phyloP scores from a whole-genome alignment of 331 rosid species.

The Quercus phellos region DNA sequence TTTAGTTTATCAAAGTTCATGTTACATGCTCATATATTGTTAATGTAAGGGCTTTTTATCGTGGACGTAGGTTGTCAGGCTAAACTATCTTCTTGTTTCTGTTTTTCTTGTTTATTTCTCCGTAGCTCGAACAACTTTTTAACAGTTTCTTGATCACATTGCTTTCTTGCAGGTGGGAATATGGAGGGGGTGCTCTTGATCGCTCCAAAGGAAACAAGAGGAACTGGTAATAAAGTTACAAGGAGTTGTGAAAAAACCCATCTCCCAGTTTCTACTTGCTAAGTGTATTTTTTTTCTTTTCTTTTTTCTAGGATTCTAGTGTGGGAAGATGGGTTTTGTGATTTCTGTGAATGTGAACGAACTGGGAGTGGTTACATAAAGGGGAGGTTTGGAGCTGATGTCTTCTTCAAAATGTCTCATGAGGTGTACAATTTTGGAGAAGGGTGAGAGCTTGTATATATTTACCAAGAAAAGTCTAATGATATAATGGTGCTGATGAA shows the following conservation, averaged over 20 bases:
- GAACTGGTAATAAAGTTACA: conserved; percentile 53
- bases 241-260: conserved; percentile 9
- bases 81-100: no score
- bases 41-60: neutral
- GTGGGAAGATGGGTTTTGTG: conserved; percentile 97
- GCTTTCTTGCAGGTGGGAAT: conserved; percentile 70
- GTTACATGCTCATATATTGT: neutral
- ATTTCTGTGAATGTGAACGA: conserved; percentile 67
- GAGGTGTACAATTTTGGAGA: conserved; percentile 92
- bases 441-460: conserved; percentile 53
- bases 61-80: no score
- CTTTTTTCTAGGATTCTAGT: conserved; percentile 70
- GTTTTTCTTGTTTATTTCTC: no score
- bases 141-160: neutral
- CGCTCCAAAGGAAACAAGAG: conserved; percentile 82
- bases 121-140: no score
- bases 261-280: neutral
- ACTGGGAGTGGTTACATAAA: conserved; percentile 43
- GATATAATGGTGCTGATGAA: neutral
- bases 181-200: conserved; percentile 67
- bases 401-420: conserved; percentile 96
- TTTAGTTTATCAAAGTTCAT: neutral
- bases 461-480: no score
- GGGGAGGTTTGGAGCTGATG: conserved; percentile 69
- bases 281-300: neutral